Conservation (phyloP, 192 early-diverging fungal genomes). For the Rhizoclosmatium sp. region DNA sequence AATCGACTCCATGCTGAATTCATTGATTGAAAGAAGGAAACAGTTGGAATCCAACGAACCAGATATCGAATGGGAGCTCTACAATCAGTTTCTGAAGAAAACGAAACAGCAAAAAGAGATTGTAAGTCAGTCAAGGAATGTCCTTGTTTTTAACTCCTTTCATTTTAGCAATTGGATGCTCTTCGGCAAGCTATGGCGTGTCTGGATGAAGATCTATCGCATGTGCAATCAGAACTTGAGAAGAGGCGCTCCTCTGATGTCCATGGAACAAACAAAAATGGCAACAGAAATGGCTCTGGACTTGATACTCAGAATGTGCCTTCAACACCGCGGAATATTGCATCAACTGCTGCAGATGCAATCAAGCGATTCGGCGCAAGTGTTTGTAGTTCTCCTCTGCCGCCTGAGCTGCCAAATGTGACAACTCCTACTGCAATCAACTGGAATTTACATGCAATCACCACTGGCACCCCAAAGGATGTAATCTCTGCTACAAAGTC, state of each 20-base stretch:
- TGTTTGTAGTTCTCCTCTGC: slow-evolving; percentile 30
- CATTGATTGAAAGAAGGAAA: slow-evolving; percentile 70
- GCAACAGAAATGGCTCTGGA: background rate
- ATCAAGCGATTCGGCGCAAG: slow-evolving; percentile 1
- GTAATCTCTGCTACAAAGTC: background rate
- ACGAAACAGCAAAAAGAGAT: slow-evolving; percentile 65
- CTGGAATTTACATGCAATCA: background rate
- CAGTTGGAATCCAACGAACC: slow-evolving; percentile 62
- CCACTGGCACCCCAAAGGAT: background rate
- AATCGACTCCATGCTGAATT: slow-evolving; percentile 66
- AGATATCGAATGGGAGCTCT: slow-evolving; percentile 64
- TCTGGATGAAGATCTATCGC: slow-evolving; percentile 54
- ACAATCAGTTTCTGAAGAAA: slow-evolving; percentile 71
- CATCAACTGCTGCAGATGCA: background rate
- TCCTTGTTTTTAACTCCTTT: too few species aligned
- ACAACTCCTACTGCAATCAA: slow-evolving; percentile 3
- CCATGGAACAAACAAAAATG: background rate
- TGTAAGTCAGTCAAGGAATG: slow-evolving; percentile 6
- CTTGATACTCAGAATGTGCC: slow-evolving; percentile 28
- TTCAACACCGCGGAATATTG: slow-evolving; percentile 9
- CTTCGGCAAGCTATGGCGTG: slow-evolving; percentile 54
- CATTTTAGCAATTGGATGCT: slow-evolving; percentile 45
- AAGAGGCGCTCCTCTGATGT: background rate
- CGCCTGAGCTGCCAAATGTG: background rate
- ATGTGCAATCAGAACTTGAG: slow-evolving; percentile 48